A percentile compares a stretch with the other conserved stretches of the same genome.
These are phyloP conservation scores for Trifolium fragiferum DNA, from an alignment of 306 rosid species.

Conservation along the genomic window DNA sequence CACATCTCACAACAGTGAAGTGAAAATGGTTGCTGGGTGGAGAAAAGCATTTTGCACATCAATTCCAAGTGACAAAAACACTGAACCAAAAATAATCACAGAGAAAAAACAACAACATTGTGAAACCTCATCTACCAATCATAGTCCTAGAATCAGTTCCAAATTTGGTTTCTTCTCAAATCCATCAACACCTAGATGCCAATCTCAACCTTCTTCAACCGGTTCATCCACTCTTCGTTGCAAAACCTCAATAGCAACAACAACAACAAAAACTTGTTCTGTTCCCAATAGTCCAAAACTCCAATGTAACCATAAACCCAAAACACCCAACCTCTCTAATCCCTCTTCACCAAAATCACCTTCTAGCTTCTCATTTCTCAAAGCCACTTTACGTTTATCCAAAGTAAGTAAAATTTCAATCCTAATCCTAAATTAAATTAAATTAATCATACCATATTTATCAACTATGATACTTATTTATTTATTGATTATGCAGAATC, in stretches of 20 bases:
- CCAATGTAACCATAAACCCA: slow-evolving; percentile 57
- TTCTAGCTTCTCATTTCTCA: slow-evolving; percentile 83
- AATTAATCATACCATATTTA: background rate
- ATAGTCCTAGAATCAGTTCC: slow-evolving; percentile 65
- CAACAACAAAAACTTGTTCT: slow-evolving; percentile 54
- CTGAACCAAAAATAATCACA: slow-evolving; percentile 41
- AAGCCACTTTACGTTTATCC: slow-evolving; percentile 65
- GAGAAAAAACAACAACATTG: slow-evolving; percentile 57
- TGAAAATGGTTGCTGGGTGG: slow-evolving; percentile 88
- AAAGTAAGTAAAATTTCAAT: slow-evolving; percentile 49
- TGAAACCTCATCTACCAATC: slow-evolving; percentile 38
- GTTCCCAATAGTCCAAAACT: slow-evolving; percentile 79
- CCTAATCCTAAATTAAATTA: background rate
- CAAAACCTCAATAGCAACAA: slow-evolving; percentile 61
- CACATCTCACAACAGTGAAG: background rate
- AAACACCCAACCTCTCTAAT: slow-evolving; percentile 59
- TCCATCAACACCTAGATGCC: slow-evolving; percentile 81
- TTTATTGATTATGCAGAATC: slow-evolving; percentile 58
- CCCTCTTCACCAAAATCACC: slow-evolving; percentile 87
- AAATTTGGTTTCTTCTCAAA: slow-evolving; percentile 86
- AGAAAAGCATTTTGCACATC: slow-evolving; percentile 96
- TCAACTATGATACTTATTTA: background rate
- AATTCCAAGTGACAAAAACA: slow-evolving; percentile 58
- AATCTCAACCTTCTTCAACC: slow-evolving; percentile 55
- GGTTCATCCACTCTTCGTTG: slow-evolving; percentile 72